Evolutionary conservation across 2,329 filamentous ascomycete genomes (phyloP), one percentile per base, ranked within the genome.

Genomic region (Bipolaris oryzae): DNA sequence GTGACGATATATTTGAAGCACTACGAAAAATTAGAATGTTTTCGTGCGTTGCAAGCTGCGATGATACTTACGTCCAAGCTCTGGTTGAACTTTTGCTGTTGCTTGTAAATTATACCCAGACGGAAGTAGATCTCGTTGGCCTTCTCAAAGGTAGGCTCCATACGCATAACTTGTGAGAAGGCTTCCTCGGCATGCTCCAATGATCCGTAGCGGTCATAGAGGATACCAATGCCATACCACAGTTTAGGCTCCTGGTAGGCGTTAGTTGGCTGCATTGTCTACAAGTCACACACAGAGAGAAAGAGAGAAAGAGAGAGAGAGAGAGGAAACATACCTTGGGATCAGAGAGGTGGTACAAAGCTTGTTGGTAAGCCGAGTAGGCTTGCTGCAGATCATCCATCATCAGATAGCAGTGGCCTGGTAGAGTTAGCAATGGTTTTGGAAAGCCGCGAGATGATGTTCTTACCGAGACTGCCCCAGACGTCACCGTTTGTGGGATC

Each of bases 111-210:
- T 80, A 99, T 99, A n/a, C 95, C 95, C 7, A 99, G 85, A 25
- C 95, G 87, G 79, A 99, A 99, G 77, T 98, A 99, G 51, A 99
- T 98, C 76, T 99, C 95, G 72, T 98, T 98, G 55, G 94, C 93
- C 83, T 99, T 99, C 73, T 99, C 95, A 67, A 98, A 98, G 68
- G 92, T 89, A 4, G 94, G 95, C 70, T 96, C 90, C 89, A 99
- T 98, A 67, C 92, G 89, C 95, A 99, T 98, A 61, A 99, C 95
- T 73, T 98, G 92, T 2, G 94, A 97, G 74, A 98, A 98, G 5
- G 95, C 95, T 75, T 98, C 95, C 76, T 98, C 95, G 65, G 95
- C 95, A 75, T 98, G 96, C 70, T 99, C 95, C 44, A 97, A 85
- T 25, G 92, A 97, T 6, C 95, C 95, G 72, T 98, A 99, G 50